phyloP scores from a whole-genome alignment of 805 yeast species.

The Metschnikowia aberdeeniae region DNA sequence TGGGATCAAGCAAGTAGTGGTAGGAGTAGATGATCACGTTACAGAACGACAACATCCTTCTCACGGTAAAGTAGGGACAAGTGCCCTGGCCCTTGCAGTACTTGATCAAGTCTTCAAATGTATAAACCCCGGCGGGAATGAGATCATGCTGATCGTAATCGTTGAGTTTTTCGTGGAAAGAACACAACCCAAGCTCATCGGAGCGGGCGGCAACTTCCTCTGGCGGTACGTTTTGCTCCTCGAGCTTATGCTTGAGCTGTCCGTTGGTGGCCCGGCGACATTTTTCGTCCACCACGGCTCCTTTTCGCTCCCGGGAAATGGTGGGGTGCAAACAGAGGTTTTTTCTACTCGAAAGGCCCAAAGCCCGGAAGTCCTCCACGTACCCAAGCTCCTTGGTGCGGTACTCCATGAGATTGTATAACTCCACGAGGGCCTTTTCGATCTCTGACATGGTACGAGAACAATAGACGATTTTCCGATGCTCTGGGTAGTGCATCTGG shows the following conservation, averaged over 20 bases:
- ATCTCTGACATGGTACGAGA: slow-evolving; percentile 99
- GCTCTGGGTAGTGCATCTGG: slow-evolving; percentile 93
- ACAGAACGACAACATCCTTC: slow-evolving; percentile 95
- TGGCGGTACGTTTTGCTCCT: slow-evolving; percentile 41
- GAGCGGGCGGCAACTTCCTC: slow-evolving; percentile 46
- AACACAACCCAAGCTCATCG: slow-evolving; percentile 52
- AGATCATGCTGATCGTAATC: slow-evolving; percentile 83
- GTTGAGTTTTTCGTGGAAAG: slow-evolving; percentile 85
- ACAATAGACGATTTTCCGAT: slow-evolving; percentile 89
- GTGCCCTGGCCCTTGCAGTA: slow-evolving; percentile 77
- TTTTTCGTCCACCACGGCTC: slow-evolving; percentile 90
- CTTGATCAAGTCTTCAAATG: slow-evolving; percentile 77
- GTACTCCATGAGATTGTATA: slow-evolving; percentile 82
- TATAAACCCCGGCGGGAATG: slow-evolving; percentile 90
- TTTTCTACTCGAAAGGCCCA: slow-evolving; percentile 92
- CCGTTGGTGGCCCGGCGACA: slow-evolving; percentile 96
- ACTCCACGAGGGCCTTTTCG: slow-evolving; percentile 92
- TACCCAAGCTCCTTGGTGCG: slow-evolving; percentile 79
- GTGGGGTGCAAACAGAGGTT: slow-evolving; percentile 89
- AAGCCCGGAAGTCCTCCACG: slow-evolving; percentile 86
- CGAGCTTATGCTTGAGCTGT: slow-evolving; percentile 63
- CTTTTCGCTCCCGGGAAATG: slow-evolving; percentile 84
- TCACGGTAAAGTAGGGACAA: slow-evolving; percentile 95
- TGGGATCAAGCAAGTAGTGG: slow-evolving; percentile 94
- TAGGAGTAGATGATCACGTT: slow-evolving; percentile 93